Base-by-base conservation (phyloP, 2,329 filamentous ascomycete species). In the Penicillium vulpinum region DNA sequence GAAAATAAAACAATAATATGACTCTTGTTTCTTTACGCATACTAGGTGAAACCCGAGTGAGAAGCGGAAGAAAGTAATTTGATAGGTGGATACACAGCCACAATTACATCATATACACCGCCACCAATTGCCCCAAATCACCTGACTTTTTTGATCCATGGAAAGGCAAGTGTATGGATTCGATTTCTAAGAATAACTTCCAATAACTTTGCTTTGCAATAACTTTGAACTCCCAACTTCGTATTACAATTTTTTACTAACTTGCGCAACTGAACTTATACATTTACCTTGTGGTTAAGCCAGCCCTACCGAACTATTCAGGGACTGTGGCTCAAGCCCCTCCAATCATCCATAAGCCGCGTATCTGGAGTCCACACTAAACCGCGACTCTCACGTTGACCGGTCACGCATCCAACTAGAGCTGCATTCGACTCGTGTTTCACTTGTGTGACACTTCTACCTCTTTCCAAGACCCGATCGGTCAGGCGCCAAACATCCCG, bases 401-500 rank as follows among this genome's bases (percentile, higher is more conserved):
- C 52, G 39, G 48, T 60, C 62, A 54, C 56, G 58, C 56, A 35
- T 50, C 36, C 29, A 51, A 35, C 39, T 29, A 21, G 21, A 45
- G 29, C 57, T 48, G 39, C 40, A 64, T 55, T 57, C 35, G 51
- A 33, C n/a, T 29, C 26, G 41, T 51, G 57, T 63, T 41, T 28
- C 57, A 63, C 52, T 40, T 35, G 60, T 59, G 56, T 59, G 56
- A 61, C 60, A 31, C 57, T 54, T 59, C 33, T 24, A 16, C 36
- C 40, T 39, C n/a, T 57, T 41, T 44, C 21, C 40, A 56, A 56
- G 52, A 60, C 58, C 62, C 48, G 18, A 59, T 47, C 57, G 46
- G 55, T 64, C 64, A 67, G 62, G 60, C 54, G 64, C 56, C 57
- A 59, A 46, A 39, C 39, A 47, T 57, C 51, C 58, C 51, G 59